phyloP scores from a whole-genome alignment of 164 flowering plant genomes.

The Paratinospora sagittata region DNA sequence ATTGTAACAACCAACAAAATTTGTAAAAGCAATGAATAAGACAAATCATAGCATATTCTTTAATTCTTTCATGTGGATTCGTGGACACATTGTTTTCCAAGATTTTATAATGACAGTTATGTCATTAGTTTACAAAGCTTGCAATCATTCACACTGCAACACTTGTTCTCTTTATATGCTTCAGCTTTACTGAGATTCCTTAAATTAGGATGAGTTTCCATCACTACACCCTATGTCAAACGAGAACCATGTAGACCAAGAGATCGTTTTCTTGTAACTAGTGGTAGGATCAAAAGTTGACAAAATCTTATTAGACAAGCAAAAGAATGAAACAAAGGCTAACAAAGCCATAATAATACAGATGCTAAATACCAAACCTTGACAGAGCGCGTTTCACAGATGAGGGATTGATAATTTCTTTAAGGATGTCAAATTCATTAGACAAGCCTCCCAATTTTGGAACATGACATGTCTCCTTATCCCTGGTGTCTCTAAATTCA shows the following conservation, averaged over 20 bases:
- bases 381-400: slow-evolving; percentile 41
- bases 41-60: not conserved
- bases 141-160: too few species aligned
- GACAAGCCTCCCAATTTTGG: slow-evolving; percentile 75
- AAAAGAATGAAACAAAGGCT: not conserved
- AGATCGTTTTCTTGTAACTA: not conserved
- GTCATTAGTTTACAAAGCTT: not conserved
- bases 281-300: not conserved
- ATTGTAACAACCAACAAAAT: not conserved
- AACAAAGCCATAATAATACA: not conserved
- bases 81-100: too few species aligned
- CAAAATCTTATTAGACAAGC: not conserved
- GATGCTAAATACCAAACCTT: slow-evolving; percentile 34
- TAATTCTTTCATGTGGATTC: not conserved
- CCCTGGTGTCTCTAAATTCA: slow-evolving; percentile 18
- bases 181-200: too few species aligned
- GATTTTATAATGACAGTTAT: too few species aligned
- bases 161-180: too few species aligned
- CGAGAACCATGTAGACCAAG: not conserved
- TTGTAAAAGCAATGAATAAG: not conserved
- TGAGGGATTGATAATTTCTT: slow-evolving; percentile 56
- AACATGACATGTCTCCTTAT: slow-evolving; percentile 13
- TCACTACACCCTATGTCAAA: not conserved
- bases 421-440: slow-evolving; percentile 57
- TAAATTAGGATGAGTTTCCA: not conserved